These are phyloP conservation scores for Samsoniella hepiali DNA, from an alignment of 2,329 filamentous ascomycete genomes.

Conservation along the genomic window DNA sequence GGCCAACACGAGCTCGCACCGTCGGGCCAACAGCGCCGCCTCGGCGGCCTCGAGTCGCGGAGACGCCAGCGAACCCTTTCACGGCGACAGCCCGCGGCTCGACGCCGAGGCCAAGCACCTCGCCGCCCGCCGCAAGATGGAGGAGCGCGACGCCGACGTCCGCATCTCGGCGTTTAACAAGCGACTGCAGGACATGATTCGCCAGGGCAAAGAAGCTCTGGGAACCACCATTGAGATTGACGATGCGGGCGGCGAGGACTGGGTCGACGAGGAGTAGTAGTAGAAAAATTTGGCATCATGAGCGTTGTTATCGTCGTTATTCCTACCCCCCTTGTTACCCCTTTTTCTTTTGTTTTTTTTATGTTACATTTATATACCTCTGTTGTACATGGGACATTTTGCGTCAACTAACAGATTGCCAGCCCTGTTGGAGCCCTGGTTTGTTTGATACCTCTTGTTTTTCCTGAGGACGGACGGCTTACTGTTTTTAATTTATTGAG, in stretches of 20 bases:
- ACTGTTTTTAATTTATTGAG: background rate
- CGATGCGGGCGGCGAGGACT: conserved; percentile 36
- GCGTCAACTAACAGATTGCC: background rate
- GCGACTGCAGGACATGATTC: conserved; percentile 80
- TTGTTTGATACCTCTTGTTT: background rate
- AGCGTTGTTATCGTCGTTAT: background rate
- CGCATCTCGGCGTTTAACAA: conserved; percentile 77
- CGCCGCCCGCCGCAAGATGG: conserved; percentile 66
- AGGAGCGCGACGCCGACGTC: conserved; percentile 75
- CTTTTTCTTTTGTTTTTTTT: background rate
- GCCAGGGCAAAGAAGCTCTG: conserved; percentile 81
- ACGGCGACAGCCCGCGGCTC: conserved; percentile 47
- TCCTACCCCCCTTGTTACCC: background rate
- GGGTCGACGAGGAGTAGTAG: conserved; percentile 39
- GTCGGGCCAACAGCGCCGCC: conserved; percentile 44
- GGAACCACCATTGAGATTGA: conserved; percentile 69
- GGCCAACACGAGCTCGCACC: conserved; percentile 31
- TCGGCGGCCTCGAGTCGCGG: conserved; percentile 39
- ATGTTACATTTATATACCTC: conserved; percentile 1
- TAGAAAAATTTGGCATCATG: background rate
- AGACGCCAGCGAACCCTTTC: conserved; percentile 13
- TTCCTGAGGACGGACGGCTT: background rate
- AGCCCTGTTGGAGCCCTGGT: background rate
- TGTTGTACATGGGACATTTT: background rate
- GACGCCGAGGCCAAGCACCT: conserved; percentile 69